Base-by-base conservation (phyloP, 805 yeast species). In the Kluyveromyces siamensis region DNA sequence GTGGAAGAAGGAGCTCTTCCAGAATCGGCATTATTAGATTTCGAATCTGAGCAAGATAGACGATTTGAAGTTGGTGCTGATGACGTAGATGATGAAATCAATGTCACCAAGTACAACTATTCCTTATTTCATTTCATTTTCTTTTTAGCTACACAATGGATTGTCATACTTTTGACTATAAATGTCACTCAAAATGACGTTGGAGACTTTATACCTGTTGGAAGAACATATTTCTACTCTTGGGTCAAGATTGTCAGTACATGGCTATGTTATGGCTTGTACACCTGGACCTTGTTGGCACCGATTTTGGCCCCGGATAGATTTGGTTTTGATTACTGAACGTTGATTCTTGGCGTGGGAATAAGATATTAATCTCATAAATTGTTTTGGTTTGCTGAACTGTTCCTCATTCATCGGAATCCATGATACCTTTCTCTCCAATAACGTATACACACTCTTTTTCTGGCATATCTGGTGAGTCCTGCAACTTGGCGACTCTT, bases 1-100 rank as follows among this genome's bases (percentile, higher is more conserved):
- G 96, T 93, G n/a, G 90, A 86, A 49, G 95, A 87, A 59, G 99
- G 99, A 0, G 81, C 96, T 4, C 73, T 93, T 49, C 99, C 99
- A 0, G 95, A 84, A 55, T 83, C 95, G 55, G 99, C 97, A 0
- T 73, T 93, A 30, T 75, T 76, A 45, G 96, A 91, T 56, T 76
- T 74, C 33, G 56, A 52, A 5, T 62, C 54, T 7, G 59, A 54
- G 8, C 45, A 47, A 8, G 45, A 47, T n/a, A 21, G 25, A 9
- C 27, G 18, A 6, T 11, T 33, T 35, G 45, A 43, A 18, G 27
- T 33, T 18, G 44, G 36, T 41, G 77, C 69, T 13, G 71, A 54
- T n/a, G 59, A 55, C 2, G 69, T 64, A 37, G 75, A 68, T 18
- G 71, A 69, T 18, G 88, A 83, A 52, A 87, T 81, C 44, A 87